These are phyloP conservation scores for Metroxylon sagu DNA, from an alignment of 176 grass and related monocot species.

Conservation along the genomic window DNA sequence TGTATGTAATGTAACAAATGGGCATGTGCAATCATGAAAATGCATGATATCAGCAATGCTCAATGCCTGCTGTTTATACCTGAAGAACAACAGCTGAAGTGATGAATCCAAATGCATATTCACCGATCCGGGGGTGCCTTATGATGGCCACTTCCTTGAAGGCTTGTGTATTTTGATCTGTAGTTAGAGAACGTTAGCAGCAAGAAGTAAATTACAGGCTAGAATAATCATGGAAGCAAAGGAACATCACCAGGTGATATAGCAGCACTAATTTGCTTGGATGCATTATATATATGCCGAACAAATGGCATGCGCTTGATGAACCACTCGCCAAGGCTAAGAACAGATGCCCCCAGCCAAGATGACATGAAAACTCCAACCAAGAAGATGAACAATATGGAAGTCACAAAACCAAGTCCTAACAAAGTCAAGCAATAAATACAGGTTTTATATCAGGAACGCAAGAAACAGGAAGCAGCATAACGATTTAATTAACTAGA, in stretches of 20 bases:
- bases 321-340: conserved; percentile 21
- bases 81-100: conserved; percentile 20
- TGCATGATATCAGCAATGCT: no score
- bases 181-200: conserved; percentile 1
- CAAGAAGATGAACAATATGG: conserved; percentile 18
- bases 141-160: conserved; percentile 23
- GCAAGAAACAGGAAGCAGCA: not conserved
- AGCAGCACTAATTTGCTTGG: conserved; percentile 24
- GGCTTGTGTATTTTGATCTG: conserved; percentile 24
- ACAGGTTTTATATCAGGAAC: not conserved
- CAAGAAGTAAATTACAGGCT: not conserved
- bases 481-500: no score
- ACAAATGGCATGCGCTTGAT: conserved; percentile 29
- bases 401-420: conserved; percentile 27
- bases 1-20: no score
- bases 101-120: conserved; percentile 30
- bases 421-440: not conserved
- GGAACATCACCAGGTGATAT: conserved; percentile 18
- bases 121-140: conserved; percentile 22
- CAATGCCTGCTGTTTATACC: not conserved
- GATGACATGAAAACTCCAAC: conserved; percentile 23
- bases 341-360: conserved; percentile 16
- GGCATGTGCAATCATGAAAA: no score
- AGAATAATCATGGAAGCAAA: not conserved
- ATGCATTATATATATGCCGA: conserved; percentile 24